phyloP scores from a whole-genome alignment of 148 eudicot species.

The Persicaria tinctoria region DNA sequence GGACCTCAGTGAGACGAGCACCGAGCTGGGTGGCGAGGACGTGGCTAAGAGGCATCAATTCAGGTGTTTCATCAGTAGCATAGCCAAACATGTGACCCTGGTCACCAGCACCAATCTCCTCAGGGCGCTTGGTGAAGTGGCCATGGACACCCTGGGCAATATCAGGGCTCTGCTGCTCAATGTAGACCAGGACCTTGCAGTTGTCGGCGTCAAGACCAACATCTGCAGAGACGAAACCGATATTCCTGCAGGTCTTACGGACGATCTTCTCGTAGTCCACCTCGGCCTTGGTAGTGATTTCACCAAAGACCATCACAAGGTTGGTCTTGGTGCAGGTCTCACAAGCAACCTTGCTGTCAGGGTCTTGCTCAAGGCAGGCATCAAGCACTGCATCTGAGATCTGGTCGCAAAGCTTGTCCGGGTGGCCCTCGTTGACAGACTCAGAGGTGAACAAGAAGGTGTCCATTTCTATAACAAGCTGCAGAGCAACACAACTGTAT shows the following conservation, averaged over 20 bases:
- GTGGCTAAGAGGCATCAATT: slow-evolving; percentile 40
- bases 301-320: slow-evolving; percentile 37
- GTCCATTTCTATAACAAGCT: slow-evolving; percentile 22
- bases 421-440: slow-evolving; percentile 48
- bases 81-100: slow-evolving; percentile 14
- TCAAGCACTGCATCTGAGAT: slow-evolving; percentile 23
- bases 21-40: slow-evolving; percentile 37
- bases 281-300: slow-evolving; percentile 31
- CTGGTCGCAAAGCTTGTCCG: slow-evolving; percentile 47
- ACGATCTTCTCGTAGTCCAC: slow-evolving; percentile 29
- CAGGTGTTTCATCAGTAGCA: slow-evolving; percentile 45
- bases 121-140: too few relatives aligned
- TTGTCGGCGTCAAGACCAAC: slow-evolving; percentile 37
- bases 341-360: slow-evolving; percentile 45
- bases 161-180: slow-evolving; percentile 19
- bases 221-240: slow-evolving; percentile 23
- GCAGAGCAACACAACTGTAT: slow-evolving; percentile 6
- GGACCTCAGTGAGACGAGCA: slow-evolving; percentile 32
- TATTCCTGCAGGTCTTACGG: slow-evolving; percentile 20
- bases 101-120: too few relatives aligned
- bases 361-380: slow-evolving; percentile 40
- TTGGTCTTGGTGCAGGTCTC: slow-evolving; percentile 44
- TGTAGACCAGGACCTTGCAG: slow-evolving; percentile 30
- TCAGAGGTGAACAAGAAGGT: slow-evolving; percentile 42
- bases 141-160: too few relatives aligned